A percentile compares a stretch with the other conserved stretches of the same genome.
Conservation (phyloP, 1,139 yeast genomes). For the Hansenula anomala region DNA sequence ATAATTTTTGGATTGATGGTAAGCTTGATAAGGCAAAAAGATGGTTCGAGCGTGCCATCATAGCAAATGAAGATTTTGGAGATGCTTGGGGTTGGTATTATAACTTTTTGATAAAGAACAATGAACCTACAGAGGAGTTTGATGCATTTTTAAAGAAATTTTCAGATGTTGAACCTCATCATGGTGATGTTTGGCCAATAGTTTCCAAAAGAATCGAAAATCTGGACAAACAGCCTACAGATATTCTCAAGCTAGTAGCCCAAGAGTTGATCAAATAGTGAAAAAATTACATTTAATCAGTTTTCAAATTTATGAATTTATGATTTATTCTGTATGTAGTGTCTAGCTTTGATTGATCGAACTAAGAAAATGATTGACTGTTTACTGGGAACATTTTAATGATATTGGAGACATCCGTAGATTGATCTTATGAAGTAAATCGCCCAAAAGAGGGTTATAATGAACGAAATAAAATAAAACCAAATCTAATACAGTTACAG, state of each 20-base stretch:
- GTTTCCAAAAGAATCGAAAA: conserved; percentile 40
- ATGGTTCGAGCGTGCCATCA: conserved; percentile 73
- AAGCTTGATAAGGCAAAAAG: conserved; percentile 59
- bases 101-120: conserved; percentile 32
- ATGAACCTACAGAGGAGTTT: conserved; percentile 21
- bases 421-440: no score
- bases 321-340: no score
- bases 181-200: conserved; percentile 55
- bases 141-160: conserved; percentile 30
- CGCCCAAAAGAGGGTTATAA: no score
- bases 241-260: conserved; percentile 31
- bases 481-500: no score
- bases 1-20: conserved; percentile 64
- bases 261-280: not conserved
- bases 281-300: no score
- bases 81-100: conserved; percentile 77
- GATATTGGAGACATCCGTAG: no score
- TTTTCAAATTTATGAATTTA: no score
- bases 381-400: no score
- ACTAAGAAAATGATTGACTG: no score
- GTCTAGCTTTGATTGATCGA: no score
- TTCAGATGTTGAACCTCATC: conserved; percentile 43
- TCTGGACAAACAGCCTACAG: conserved; percentile 31
- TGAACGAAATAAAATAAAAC: no score
- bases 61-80: conserved; percentile 54